Evolutionary conservation across 139 green algal species (phyloP), one percentile per base, ranked within the genome.

Genomic region (Raphidocelis subcapitata): DNA sequence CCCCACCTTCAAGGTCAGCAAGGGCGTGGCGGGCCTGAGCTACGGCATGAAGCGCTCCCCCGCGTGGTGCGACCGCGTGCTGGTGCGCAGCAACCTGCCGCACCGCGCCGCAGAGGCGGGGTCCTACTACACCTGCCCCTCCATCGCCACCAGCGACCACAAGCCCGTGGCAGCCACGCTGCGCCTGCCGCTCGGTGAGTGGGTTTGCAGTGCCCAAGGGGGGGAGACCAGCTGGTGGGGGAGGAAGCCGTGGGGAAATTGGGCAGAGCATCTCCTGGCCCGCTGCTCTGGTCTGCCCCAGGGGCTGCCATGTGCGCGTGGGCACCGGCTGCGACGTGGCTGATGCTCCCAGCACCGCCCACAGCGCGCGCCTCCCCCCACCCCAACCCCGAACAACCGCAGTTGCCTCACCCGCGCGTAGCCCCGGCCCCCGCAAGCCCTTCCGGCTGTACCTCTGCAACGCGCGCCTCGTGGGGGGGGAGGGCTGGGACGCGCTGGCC

Each of bases 1-100:
- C 12, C 88, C 88, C 3, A 90, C 82, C 15, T 92, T 91, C 79
- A 93, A 94, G 82, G 84, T 91, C 65, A 52, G 81, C 24, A 57
- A 77, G 57, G 72, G 80, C 0, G 52, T 76, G 61, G 57, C 68
- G 0, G 76, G 78, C 20, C 33, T 79, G 3, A 14, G 65, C 1
- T 92, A 90, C 80, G 76, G 71, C 36, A 47, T 46, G 14, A 83
- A 89, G 75, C 75, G 89, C n/a, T 80, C 80, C 18, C 89, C 89
- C 14, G 85, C 89, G 2, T 94, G 84, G 81, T 90, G 82, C 79
- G 87, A 94, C 74, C 74, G 89, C 21, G 73, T 94, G n/a, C 78
- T 94, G 54, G 84, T 74, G 77, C 80, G 84, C 29, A 83, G 76
- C 18, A 82, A 81, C 51, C 64, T 92, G 32, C 82, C 86, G 0